Percentiles rank a stretch among this genome's conserved stretches.
These are phyloP conservation scores for Aspergillus transmontanensis DNA, from an alignment of 2,329 filamentous ascomycete genomes.

Conservation along the genomic window DNA sequence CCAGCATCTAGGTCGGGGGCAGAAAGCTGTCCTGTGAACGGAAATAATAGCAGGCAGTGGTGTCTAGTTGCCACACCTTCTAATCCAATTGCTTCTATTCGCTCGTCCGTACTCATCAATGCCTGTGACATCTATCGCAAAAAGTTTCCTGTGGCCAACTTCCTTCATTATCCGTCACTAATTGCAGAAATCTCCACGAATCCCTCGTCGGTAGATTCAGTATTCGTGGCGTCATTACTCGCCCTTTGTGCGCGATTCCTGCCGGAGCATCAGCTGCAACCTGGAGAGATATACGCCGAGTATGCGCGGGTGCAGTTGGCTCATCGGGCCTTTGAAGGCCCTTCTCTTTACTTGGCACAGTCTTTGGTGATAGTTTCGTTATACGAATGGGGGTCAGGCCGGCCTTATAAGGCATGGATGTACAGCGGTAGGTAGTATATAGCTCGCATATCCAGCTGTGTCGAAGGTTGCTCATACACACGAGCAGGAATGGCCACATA, in stretches of 20 bases:
- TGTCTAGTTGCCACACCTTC: not conserved
- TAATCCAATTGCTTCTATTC: slow-evolving; percentile 26
- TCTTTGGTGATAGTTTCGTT: slow-evolving; percentile 40
- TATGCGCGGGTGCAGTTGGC: slow-evolving; percentile 37
- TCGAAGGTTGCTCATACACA: slow-evolving; percentile 7
- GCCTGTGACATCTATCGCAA: slow-evolving; percentile 40
- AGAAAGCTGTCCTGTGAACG: not conserved
- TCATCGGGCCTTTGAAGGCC: slow-evolving; percentile 34
- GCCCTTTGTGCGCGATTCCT: slow-evolving; percentile 40
- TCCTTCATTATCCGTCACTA: slow-evolving; percentile 40
- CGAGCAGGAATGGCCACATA: slow-evolving; percentile 40
- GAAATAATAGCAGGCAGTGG: not conserved
- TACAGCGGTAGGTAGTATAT: slow-evolving; percentile 33
- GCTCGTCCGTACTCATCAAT: slow-evolving; percentile 33
- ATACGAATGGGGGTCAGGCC: slow-evolving; percentile 40
- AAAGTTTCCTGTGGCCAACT: slow-evolving; percentile 41
- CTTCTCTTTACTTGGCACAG: slow-evolving; percentile 38
- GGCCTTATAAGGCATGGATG: slow-evolving; percentile 43
- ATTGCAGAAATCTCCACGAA: slow-evolving; percentile 37
- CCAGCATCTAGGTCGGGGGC: not conserved
- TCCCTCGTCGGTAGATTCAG: slow-evolving; percentile 32
- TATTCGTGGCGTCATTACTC: slow-evolving; percentile 37
- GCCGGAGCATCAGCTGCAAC: slow-evolving; percentile 24
- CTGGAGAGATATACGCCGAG: slow-evolving; percentile 34
- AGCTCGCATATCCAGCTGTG: not conserved